Evolutionary conservation across 345 rosid species (phyloP), one percentile per base, ranked within the genome.

Genomic region (Camelina laxa): DNA sequence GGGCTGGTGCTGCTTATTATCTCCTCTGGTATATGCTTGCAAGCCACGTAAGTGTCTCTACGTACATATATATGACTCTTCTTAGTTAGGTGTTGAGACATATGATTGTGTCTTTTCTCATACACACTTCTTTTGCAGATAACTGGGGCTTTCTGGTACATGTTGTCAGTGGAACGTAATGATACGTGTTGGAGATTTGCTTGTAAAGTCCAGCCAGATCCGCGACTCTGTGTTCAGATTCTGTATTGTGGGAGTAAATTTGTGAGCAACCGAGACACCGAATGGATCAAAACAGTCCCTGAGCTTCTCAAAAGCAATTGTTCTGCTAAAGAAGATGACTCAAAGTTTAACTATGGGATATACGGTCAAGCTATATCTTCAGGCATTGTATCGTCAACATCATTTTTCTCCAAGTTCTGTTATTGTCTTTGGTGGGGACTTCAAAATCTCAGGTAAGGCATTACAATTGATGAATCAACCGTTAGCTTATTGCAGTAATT

Each of bases 391-490:
- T 45, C 82, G 2, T 84, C 94, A 20, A 71, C 81, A 16, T 16
- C 60, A 10, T 86, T 92, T 56, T 55, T 81, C 81, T 66, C 89
- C 33, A 90, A 87, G 73, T 90, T 90, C 81, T 85, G 82, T 56
- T 90, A 86, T 76, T 92, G 96, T 73, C 86, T 90, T 7, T 90
- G 98, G 98, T 92, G 96, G 96, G 98, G 98, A 30, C 82, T 92
- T 68, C 95, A 92, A 74, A 92, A 92, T 77, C 75, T 92, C 84
- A 92, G 97, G 97, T 92, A 75, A 48, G 15, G 7, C 38, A 0
- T 16, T 0, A 9, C 22, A 2, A 36, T 0, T 3, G 12, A 66
- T 66, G 21, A 35, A 35, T 36, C 5, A 51, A 50, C 9, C 3
- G 2, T 1, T 36, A 33, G n/a, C 35, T 20, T 33, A 5, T 21